These are phyloP conservation scores for Malus asiatica DNA, from an alignment of 306 rosid genomes.

Conservation along the genomic window DNA sequence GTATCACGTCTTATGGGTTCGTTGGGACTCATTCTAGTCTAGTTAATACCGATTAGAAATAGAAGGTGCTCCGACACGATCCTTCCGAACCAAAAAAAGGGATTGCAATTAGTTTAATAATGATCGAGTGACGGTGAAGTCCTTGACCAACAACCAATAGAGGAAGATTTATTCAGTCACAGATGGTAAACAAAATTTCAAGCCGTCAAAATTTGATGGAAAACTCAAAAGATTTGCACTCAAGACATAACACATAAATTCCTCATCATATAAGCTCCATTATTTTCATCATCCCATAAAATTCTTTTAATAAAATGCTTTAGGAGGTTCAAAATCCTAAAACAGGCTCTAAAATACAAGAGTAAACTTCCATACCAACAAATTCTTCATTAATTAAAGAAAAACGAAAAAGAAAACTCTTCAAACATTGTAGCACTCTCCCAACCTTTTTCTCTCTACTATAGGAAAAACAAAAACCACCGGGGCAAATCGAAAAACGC, in stretches of 20 bases:
- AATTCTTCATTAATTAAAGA: conserved; percentile 21
- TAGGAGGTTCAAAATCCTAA: conserved; percentile 20
- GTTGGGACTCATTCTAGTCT: too few species aligned
- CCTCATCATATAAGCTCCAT: conserved; percentile 3
- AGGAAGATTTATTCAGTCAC: too few species aligned
- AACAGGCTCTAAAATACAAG: conserved; percentile 1
- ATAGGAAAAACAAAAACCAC: conserved; percentile 24
- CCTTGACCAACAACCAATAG: too few species aligned
- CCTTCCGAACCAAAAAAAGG: too few species aligned
- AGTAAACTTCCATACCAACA: conserved; percentile 9
- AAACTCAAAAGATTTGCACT: not conserved
- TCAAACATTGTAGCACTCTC: conserved; percentile 57
- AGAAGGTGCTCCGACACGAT: too few species aligned
- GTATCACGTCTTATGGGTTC: too few species aligned
- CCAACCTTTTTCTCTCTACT: conserved; percentile 41
- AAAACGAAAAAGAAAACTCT: conserved; percentile 16
- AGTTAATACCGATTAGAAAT: too few species aligned
- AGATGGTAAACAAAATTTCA: not conserved
- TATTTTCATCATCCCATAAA: not conserved
- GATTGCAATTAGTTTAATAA: too few species aligned
- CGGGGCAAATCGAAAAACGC: conserved; percentile 34
- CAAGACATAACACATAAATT: not conserved
- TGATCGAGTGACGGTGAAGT: too few species aligned
- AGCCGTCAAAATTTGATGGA: not conserved
- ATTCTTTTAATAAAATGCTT: not conserved